Conservation (phyloP, 2,329 filamentous ascomycete genomes). For the Scopulariopsis brevicaulis region DNA sequence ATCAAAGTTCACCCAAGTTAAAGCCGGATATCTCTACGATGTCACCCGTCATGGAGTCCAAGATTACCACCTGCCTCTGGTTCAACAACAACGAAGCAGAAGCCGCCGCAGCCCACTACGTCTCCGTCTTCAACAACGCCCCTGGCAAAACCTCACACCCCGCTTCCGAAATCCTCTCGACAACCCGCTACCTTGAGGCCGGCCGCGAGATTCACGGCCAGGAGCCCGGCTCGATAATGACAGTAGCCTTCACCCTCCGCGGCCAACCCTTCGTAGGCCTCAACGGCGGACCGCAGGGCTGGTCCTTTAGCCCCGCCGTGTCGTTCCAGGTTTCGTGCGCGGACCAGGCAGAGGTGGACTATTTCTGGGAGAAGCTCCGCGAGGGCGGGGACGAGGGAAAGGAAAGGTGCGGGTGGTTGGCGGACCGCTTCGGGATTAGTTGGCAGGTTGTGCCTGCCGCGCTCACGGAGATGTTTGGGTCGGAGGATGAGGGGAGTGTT, state of each 20-base stretch:
- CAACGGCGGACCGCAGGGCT: constrained; percentile 27
- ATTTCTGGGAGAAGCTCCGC: constrained; percentile 30
- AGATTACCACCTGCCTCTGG: constrained; percentile 25
- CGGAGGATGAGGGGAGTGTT: constrained; percentile 20
- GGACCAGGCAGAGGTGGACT: constrained; percentile 32
- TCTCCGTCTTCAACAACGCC: constrained; percentile 20
- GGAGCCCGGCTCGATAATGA: constrained; percentile 18
- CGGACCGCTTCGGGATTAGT: constrained; percentile 29
- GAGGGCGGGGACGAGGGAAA: constrained; percentile 24
- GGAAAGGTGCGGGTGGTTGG: constrained; percentile 31
- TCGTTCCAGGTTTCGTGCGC: constrained; percentile 31
- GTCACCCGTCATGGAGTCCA: background rate
- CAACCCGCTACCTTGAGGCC: constrained; percentile 16
- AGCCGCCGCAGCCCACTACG: constrained; percentile 28
- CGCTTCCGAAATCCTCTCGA: constrained; percentile 19
- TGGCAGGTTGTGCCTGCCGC: constrained; percentile 33
- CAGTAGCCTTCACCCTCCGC: constrained; percentile 25
- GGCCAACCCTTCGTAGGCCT: constrained; percentile 26
- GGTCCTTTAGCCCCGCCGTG: constrained; percentile 26
- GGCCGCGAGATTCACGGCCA: constrained; percentile 18
- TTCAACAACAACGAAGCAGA: constrained; percentile 24
- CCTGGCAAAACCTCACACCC: constrained; percentile 10
- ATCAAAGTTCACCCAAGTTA: too few species aligned
- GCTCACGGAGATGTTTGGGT: constrained; percentile 20
- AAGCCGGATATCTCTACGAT: background rate